phyloP scores from a whole-genome alignment of 116 monocot genomes.

The Iris pallida region DNA sequence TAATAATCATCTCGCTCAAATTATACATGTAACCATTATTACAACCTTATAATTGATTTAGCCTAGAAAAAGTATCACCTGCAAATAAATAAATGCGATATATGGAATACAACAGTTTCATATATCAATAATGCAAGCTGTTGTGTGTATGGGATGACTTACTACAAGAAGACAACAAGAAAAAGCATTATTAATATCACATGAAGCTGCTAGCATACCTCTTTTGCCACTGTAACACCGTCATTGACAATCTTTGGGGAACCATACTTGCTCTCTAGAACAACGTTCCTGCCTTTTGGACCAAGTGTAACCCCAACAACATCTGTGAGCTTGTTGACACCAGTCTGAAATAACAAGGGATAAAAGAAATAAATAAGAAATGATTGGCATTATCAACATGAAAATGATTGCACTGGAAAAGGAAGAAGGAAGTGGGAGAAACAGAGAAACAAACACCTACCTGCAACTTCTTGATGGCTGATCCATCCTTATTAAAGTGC shows the following conservation, averaged over 20 bases:
- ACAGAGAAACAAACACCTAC: conserved; percentile 7
- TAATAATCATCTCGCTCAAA: no score
- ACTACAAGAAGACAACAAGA: no score
- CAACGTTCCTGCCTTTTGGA: conserved; percentile 69
- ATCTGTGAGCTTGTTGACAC: conserved; percentile 67
- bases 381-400: no score
- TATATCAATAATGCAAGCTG: no score
- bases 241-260: conserved; percentile 74
- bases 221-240: conserved; percentile 68
- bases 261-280: conserved; percentile 72
- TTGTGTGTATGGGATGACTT: no score
- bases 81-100: no score
- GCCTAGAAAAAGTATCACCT: no score
- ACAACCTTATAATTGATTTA: no score
- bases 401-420: background rate
- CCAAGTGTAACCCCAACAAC: conserved; percentile 70
- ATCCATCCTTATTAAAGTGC: conserved; percentile 58
- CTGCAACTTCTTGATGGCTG: conserved; percentile 50
- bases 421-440: background rate
- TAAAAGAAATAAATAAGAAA: background rate
- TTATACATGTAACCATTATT: no score
- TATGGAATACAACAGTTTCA: no score
- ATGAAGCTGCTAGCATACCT: conserved; percentile 17
- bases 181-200: no score
- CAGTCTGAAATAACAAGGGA: conserved; percentile 27